phyloP scores from a whole-genome alignment of 176 grass and related monocot species.

The Poa annua region DNA sequence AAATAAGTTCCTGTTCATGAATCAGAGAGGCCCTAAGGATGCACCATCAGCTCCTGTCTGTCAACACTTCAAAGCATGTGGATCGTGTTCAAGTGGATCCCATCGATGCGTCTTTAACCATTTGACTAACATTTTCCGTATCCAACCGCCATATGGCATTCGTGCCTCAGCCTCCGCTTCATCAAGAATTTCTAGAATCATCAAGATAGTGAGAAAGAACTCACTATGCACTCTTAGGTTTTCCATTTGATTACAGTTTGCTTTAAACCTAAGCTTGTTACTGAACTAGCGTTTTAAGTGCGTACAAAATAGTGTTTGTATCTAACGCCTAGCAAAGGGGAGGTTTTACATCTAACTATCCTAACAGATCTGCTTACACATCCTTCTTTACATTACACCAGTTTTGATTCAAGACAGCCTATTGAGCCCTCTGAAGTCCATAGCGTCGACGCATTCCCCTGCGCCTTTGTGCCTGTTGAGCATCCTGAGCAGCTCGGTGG shows the following conservation, averaged over 20 bases:
- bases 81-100: neutral
- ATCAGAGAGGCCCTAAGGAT: too few relatives aligned
- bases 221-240: neutral
- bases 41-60: too few relatives aligned
- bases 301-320: neutral
- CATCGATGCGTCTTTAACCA: neutral
- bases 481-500: slow-evolving; percentile 75
- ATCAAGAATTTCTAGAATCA: neutral
- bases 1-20: too few relatives aligned
- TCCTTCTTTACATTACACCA: slow-evolving; percentile 34
- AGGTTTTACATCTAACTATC: slow-evolving; percentile 19
- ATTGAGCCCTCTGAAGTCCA: slow-evolving; percentile 78
- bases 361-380: slow-evolving; percentile 31
- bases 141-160: neutral
- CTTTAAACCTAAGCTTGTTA: slow-evolving; percentile 16
- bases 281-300: neutral
- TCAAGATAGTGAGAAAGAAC: neutral
- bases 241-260: neutral
- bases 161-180: too few relatives aligned
- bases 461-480: slow-evolving; percentile 61
- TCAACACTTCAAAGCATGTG: too few relatives aligned
- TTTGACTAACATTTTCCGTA: too few relatives aligned
- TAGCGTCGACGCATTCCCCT: slow-evolving; percentile 60
- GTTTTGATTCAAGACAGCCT: slow-evolving; percentile 47
- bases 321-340: neutral